A percentile compares a stretch with the other conserved stretches of the same genome.
Evolutionary conservation across 441 rosid species (phyloP).

Genomic region (Hypseocharis bilobata): DNA sequence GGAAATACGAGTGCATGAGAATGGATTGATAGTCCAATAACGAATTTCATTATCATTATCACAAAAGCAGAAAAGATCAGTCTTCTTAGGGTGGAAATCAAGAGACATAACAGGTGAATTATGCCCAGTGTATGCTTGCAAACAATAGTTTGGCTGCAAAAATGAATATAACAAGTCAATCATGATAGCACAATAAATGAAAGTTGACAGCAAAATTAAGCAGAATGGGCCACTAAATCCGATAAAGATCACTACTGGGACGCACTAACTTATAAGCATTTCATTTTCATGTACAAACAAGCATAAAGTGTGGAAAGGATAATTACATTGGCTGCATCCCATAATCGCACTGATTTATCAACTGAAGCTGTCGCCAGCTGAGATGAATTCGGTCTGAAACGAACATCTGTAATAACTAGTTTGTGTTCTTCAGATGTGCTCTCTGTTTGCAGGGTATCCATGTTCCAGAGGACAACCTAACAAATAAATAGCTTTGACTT

Average conservation of each 20-base stretch:
- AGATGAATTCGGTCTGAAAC: slow-evolving; percentile 56
- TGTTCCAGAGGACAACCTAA: slow-evolving; percentile 63
- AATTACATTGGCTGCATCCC: slow-evolving; percentile 61
- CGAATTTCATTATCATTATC: slow-evolving; percentile 46
- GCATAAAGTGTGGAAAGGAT: slow-evolving; percentile 12
- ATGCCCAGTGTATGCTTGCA: slow-evolving; percentile 39
- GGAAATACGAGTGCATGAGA: slow-evolving; percentile 33
- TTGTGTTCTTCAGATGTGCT: slow-evolving; percentile 54
- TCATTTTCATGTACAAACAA: background rate
- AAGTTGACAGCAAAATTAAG: background rate
- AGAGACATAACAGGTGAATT: slow-evolving; percentile 54
- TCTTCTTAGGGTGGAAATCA: slow-evolving; percentile 65
- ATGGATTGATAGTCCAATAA: slow-evolving; percentile 46
- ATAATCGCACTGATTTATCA: slow-evolving; percentile 54
- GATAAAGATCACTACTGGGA: background rate
- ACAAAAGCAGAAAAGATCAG: slow-evolving; percentile 51
- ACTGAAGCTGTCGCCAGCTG: slow-evolving; percentile 56
- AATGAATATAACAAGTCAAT: slow-evolving; percentile 17
- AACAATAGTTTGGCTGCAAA: slow-evolving; percentile 46
- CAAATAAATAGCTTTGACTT: slow-evolving; percentile 12
- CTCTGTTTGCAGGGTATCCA: slow-evolving; percentile 53
- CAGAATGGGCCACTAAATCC: background rate
- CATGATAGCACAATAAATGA: slow-evolving; percentile 7
- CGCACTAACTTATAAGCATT: background rate
- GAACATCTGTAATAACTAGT: slow-evolving; percentile 51